These are phyloP conservation scores for Metarhizium brunneum DNA, from an alignment of 2,329 filamentous ascomycete species.

Conservation along the genomic window DNA sequence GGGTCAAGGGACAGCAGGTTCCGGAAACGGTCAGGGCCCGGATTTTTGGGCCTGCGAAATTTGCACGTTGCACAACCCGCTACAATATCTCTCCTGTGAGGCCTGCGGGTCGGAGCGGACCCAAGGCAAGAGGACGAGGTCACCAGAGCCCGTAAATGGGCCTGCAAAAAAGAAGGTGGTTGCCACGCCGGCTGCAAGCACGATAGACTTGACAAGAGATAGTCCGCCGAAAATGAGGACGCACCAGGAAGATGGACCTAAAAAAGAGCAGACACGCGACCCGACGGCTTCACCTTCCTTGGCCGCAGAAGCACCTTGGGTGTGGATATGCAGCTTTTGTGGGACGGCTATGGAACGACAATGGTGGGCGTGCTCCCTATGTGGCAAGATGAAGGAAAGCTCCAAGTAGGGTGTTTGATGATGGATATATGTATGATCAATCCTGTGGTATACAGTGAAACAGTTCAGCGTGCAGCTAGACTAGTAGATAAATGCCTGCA, in stretches of 20 bases:
- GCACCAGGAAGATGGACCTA: conserved; percentile 1
- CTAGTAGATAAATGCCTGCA: too few species aligned
- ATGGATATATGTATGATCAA: background rate
- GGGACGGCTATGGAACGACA: conserved; percentile 40
- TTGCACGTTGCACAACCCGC: conserved; percentile 49
- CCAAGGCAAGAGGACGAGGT: conserved; percentile 8
- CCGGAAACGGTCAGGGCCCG: background rate
- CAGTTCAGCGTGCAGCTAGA: too few species aligned
- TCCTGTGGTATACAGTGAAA: too few species aligned
- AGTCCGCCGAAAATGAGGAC: conserved; percentile 17
- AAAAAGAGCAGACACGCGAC: conserved; percentile 1
- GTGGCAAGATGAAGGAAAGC: conserved; percentile 44
- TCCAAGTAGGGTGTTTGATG: conserved; percentile 18
- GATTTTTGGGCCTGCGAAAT: conserved; percentile 42
- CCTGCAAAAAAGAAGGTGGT: conserved; percentile 7
- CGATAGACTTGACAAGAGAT: conserved; percentile 24
- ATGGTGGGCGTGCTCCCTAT: conserved; percentile 49
- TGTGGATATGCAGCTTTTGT: conserved; percentile 45
- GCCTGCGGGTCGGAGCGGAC: conserved; percentile 40
- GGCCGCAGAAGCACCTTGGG: conserved; percentile 13
- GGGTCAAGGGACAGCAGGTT: background rate
- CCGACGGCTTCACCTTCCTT: conserved; percentile 8
- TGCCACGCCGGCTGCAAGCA: conserved; percentile 5
- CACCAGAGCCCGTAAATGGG: conserved; percentile 1
- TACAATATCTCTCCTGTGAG: conserved; percentile 43